Conservation (phyloP, 2,329 filamentous ascomycete species). For the Phymatotrichopsis omnivora region DNA sequence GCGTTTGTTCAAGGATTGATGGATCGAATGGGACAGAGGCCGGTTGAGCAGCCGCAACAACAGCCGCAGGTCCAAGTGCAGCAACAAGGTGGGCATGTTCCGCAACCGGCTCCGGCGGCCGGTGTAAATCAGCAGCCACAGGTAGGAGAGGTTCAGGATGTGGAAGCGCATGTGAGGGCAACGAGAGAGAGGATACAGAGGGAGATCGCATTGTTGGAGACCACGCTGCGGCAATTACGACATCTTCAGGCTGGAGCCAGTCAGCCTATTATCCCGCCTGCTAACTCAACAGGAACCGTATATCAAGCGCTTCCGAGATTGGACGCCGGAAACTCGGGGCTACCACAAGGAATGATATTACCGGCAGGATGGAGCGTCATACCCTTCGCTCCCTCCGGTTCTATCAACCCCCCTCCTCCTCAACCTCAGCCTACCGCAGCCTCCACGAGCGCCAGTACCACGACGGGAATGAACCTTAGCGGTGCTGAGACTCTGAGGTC, state of each 20-base stretch:
- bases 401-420: too few species aligned
- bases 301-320: slow-evolving; percentile 47
- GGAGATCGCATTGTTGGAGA: slow-evolving; percentile 22
- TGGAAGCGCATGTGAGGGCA: slow-evolving; percentile 18
- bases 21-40: slow-evolving; percentile 16
- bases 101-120: background rate
- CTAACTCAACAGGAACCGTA: slow-evolving; percentile 32
- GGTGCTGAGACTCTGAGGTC: slow-evolving; percentile 12
- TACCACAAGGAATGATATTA: slow-evolving; percentile 54
- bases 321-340: slow-evolving; percentile 49
- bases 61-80: slow-evolving; percentile 8
- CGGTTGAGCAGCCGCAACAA: slow-evolving; percentile 12
- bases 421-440: slow-evolving; percentile 1
- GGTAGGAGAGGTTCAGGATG: slow-evolving; percentile 14
- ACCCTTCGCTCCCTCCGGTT: slow-evolving; percentile 38
- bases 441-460: background rate
- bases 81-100: slow-evolving; percentile 12
- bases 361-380: slow-evolving; percentile 56
- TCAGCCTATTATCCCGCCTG: slow-evolving; percentile 7
- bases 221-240: slow-evolving; percentile 17
- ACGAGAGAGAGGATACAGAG: slow-evolving; percentile 20
- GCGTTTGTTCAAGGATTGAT: slow-evolving; percentile 23
- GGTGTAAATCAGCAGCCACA: background rate
- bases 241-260: slow-evolving; percentile 14
- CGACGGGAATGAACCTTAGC: slow-evolving; percentile 6